Conservation (phyloP, 306 rosid species). For the Casuarina equisetifolia region DNA sequence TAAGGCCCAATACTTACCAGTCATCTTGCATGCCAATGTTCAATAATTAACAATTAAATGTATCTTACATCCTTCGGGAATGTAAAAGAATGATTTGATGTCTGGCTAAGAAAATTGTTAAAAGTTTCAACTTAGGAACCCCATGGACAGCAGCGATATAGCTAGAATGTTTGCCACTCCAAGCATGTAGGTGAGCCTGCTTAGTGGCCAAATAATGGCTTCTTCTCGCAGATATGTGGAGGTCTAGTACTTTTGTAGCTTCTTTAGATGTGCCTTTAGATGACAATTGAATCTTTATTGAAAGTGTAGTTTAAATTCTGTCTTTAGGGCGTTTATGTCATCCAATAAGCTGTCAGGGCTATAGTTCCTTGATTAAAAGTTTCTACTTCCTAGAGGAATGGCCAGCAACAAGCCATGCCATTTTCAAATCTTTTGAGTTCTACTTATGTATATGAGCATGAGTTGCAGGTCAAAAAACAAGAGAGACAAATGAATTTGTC, state of each 20-base stretch:
- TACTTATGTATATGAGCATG: not conserved
- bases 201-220: not conserved
- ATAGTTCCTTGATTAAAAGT: not conserved
- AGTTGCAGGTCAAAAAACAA: not conserved
- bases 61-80: not conserved
- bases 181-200: not conserved
- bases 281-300: not conserved
- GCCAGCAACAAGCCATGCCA: not conserved
- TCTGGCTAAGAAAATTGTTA: not conserved
- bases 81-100: not conserved
- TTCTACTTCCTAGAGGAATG: not conserved
- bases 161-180: not conserved
- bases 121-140: not conserved
- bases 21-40: not conserved
- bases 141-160: not conserved
- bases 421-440: not conserved
- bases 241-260: not conserved
- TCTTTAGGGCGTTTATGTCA: not conserved
- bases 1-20: not conserved
- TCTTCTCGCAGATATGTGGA: not conserved
- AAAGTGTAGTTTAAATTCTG: not conserved
- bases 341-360: not conserved
- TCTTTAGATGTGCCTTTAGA: not conserved
- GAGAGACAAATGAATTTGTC: not conserved
- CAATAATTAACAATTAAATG: not conserved